phyloP scores from a whole-genome alignment of 1,284 basidiomycete species.

The Chiua sp. region DNA sequence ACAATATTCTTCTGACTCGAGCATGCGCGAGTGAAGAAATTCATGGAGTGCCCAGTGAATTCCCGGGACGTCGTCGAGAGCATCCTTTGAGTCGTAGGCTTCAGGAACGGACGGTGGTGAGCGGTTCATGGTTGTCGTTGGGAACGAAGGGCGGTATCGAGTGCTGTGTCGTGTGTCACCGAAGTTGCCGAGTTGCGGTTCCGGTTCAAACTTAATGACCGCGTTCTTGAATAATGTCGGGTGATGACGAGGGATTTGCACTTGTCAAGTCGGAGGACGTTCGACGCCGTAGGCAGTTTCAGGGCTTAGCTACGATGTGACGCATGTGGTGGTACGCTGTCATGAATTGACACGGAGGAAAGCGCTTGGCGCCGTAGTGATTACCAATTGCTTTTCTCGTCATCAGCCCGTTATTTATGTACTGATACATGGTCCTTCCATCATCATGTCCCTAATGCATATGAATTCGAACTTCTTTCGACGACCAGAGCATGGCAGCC shows the following conservation, averaged over 20 bases:
- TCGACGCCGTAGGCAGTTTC: background rate
- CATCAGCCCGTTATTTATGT: background rate
- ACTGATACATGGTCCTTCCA: too few species aligned
- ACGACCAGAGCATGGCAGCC: too few species aligned
- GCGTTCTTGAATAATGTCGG: background rate
- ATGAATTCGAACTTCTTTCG: too few species aligned
- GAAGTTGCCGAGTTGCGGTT: constrained; percentile 1
- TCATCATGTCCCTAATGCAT: too few species aligned
- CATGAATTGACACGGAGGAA: too few species aligned
- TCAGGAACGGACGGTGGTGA: constrained; percentile 30
- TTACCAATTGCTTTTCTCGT: background rate
- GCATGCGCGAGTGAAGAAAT: constrained; percentile 90
- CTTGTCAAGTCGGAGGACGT: background rate
- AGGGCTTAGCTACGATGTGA: background rate
- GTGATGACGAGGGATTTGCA: background rate
- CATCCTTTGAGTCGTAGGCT: constrained; percentile 52
- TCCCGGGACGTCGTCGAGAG: constrained; percentile 68
- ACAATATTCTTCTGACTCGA: constrained; percentile 85
- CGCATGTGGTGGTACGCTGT: background rate
- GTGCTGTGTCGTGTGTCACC: constrained; percentile 6
- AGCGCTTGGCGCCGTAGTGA: background rate
- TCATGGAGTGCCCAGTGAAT: constrained; percentile 73
- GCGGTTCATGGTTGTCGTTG: constrained; percentile 23
- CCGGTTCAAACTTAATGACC: background rate
- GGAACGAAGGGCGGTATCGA: background rate